Percentiles rank a stretch among this genome's conserved stretches.
Conservation (phyloP, 768 basidiomycete species). For the Cystoderma amianthinum region DNA sequence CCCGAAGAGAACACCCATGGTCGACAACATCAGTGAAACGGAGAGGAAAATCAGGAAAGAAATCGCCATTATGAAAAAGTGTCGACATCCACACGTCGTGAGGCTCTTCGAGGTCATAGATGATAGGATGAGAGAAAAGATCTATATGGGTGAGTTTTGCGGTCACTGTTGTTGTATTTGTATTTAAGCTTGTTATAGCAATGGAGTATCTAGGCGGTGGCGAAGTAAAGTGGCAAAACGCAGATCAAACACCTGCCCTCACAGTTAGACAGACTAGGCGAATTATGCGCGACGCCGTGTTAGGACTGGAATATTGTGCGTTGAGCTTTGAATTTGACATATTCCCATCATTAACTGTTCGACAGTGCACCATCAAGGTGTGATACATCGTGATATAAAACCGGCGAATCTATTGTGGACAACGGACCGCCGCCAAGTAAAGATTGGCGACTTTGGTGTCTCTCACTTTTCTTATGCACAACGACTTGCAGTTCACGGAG, state of each 20-base stretch:
- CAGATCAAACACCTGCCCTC: conserved; percentile 61
- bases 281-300: conserved; percentile 88
- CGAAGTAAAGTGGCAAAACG: conserved; percentile 85
- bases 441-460: conserved; percentile 97
- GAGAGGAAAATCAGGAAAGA: conserved; percentile 87
- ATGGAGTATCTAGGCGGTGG: conserved; percentile 97
- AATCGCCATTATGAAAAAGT: conserved; percentile 99
- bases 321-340: no score
- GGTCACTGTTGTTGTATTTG: conserved; percentile 3
- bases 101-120: conserved; percentile 92
- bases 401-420: conserved; percentile 95
- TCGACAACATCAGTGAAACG: conserved; percentile 61
- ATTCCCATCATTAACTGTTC: neutral
- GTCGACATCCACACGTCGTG: conserved; percentile 84
- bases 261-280: conserved; percentile 77
- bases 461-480: conserved; percentile 94
- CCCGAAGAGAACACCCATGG: conserved; percentile 52
- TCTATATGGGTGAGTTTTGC: conserved; percentile 80
- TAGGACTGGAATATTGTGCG: conserved; percentile 93
- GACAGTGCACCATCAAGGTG: conserved; percentile 94
- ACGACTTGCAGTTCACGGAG: conserved; percentile 59
- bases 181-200: conserved; percentile 45
- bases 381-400: conserved; percentile 99
- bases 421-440: conserved; percentile 79
- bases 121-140: conserved; percentile 78